phyloP scores from a whole-genome alignment of 129 eudicot species.

The Centella asiatica region DNA sequence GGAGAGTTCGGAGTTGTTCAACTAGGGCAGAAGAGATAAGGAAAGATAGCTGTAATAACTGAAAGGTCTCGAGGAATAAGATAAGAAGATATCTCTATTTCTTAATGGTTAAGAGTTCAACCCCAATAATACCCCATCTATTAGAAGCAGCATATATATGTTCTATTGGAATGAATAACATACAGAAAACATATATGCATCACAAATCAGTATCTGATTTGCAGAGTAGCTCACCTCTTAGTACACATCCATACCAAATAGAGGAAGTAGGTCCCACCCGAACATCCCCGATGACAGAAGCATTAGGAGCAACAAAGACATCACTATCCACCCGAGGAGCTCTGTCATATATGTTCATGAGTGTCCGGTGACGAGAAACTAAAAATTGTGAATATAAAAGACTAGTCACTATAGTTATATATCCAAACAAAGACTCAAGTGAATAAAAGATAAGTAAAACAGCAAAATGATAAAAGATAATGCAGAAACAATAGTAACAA shows the following conservation, averaged over 20 bases:
- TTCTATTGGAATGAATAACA: not conserved
- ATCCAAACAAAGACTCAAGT: not conserved
- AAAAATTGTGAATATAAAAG: slow-evolving; percentile 4
- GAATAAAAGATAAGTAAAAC: not conserved
- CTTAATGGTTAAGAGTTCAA: no score
- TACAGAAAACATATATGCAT: not conserved
- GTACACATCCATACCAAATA: slow-evolving; percentile 93
- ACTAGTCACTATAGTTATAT: not conserved
- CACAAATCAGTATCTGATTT: not conserved
- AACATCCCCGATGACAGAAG: slow-evolving; percentile 88
- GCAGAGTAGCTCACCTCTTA: slow-evolving; percentile 59
- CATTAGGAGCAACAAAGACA: slow-evolving; percentile 96
- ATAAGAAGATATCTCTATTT: no score
- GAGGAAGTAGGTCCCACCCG: slow-evolving; percentile 72
- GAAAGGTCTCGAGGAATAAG: no score
- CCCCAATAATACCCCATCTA: no score
- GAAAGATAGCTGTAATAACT: not conserved
- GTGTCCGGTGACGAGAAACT: slow-evolving; percentile 92
- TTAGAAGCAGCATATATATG: not conserved
- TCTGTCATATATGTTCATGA: slow-evolving; percentile 76
- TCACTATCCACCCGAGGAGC: slow-evolving; percentile 66
- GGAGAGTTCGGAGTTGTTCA: not conserved
- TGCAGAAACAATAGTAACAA: not conserved
- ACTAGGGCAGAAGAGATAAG: not conserved
- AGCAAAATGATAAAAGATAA: not conserved